These are phyloP conservation scores for Begonia peltatifolia DNA, from an alignment of 306 rosid species.

Conservation along the genomic window DNA sequence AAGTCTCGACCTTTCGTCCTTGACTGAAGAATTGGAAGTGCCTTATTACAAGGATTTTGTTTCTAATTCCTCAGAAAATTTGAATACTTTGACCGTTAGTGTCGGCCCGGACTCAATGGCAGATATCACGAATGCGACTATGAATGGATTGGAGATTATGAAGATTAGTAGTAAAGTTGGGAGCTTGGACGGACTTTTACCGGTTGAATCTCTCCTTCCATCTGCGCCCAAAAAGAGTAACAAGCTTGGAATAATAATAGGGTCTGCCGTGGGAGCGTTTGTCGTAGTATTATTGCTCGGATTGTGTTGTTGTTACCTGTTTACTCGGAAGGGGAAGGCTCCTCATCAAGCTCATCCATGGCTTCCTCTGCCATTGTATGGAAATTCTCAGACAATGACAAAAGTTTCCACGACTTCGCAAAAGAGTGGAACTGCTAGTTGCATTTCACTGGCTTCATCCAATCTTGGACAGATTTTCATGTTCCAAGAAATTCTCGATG, in stretches of 20 bases:
- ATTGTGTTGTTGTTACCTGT: slow-evolving; percentile 39
- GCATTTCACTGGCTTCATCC: slow-evolving; percentile 66
- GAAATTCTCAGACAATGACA: slow-evolving; percentile 82
- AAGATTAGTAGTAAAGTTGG: slow-evolving; percentile 53
- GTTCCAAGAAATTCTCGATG: slow-evolving; percentile 78
- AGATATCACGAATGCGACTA: slow-evolving; percentile 47
- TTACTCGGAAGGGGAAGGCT: slow-evolving; percentile 31
- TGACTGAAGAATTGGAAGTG: slow-evolving; percentile 43
- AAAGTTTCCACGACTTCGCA: slow-evolving; percentile 70
- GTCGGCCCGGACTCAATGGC: slow-evolving; percentile 75
- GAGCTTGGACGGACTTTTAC: slow-evolving; percentile 52
- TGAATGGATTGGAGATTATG: slow-evolving; percentile 81
- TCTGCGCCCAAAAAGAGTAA: slow-evolving; percentile 29
- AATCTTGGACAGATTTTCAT: slow-evolving; percentile 65
- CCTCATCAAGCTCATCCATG: slow-evolving; percentile 52
- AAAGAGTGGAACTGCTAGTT: slow-evolving; percentile 85
- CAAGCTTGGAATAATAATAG: slow-evolving; percentile 29
- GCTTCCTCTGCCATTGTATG: slow-evolving; percentile 76
- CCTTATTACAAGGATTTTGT: slow-evolving; percentile 64
- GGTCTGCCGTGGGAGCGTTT: slow-evolving; percentile 32
- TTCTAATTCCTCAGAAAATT: slow-evolving; percentile 36
- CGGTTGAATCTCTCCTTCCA: slow-evolving; percentile 47
- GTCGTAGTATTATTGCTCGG: slow-evolving; percentile 32
- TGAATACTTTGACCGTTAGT: slow-evolving; percentile 56
- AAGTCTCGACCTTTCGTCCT: slow-evolving; percentile 61